Percentiles rank a stretch among this genome's conserved stretches.
Conservation (phyloP, 148 eudicot genomes). For the Nyssa sinensis region DNA sequence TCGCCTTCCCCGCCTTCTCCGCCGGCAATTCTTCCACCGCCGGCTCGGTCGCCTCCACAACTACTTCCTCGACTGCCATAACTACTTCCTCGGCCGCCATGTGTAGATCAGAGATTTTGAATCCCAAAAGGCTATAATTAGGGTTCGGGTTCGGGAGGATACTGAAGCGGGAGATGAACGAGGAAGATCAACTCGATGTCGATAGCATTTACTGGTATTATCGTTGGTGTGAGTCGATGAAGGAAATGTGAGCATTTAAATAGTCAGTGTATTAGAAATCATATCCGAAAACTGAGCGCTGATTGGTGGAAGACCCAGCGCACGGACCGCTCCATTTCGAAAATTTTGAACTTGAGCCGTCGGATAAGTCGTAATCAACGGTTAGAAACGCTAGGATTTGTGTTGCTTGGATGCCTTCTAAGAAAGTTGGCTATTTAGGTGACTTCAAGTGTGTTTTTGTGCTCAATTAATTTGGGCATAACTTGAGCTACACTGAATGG, state of each 20-base stretch:
- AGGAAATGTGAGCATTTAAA: constrained; percentile 40
- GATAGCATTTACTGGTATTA: not conserved
- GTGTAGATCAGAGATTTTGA: not conserved
- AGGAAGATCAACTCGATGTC: not conserved
- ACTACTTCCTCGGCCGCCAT: constrained; percentile 71
- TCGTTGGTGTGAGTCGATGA: constrained; percentile 6
- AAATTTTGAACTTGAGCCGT: constrained; percentile 24
- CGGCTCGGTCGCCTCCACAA: constrained; percentile 21
- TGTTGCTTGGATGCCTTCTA: constrained; percentile 7
- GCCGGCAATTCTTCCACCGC: constrained; percentile 25
- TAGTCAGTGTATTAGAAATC: constrained; percentile 29
- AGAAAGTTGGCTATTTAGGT: not conserved
- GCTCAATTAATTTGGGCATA: constrained; percentile 27
- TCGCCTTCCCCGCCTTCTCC: constrained; percentile 25
- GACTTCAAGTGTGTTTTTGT: constrained; percentile 48
- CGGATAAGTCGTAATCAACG: constrained; percentile 48
- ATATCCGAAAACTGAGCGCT: constrained; percentile 22
- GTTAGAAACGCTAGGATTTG: constrained; percentile 15
- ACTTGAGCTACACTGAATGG: constrained; percentile 16
- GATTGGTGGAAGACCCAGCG: constrained; percentile 33
- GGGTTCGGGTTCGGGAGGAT: constrained; percentile 9
- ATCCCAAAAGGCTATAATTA: not conserved
- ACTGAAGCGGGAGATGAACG: not conserved
- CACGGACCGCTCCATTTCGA: constrained; percentile 27
- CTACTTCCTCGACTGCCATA: too few species aligned